Conservation (phyloP, 441 rosid genomes). For the Rhodomyrtus psidioides region DNA sequence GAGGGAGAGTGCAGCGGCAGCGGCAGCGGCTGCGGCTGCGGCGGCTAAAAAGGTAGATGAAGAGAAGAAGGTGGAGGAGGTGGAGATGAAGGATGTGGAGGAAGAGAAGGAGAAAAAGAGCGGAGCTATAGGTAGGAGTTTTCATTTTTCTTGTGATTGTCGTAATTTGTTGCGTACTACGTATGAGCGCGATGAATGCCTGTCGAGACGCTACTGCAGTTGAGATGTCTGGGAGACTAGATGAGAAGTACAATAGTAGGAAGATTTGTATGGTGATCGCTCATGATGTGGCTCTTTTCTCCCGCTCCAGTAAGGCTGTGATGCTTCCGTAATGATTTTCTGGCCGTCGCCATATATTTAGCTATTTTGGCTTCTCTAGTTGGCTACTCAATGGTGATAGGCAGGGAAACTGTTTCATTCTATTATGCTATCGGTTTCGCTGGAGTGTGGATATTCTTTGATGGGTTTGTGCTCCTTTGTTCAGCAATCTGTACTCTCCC, state of each 20-base stretch:
- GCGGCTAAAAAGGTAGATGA: background rate
- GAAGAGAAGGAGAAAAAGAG: background rate
- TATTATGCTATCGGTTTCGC: background rate
- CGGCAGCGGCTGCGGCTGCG: background rate
- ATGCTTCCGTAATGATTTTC: background rate
- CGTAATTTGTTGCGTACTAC: background rate
- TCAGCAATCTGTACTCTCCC: background rate
- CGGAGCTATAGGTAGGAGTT: background rate
- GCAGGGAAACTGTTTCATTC: background rate
- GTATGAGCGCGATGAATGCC: background rate
- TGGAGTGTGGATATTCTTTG: no score
- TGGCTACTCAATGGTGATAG: background rate
- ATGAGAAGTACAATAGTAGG: background rate
- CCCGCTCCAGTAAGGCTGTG: background rate
- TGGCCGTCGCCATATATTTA: background rate
- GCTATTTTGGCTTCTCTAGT: background rate
- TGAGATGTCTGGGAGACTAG: background rate
- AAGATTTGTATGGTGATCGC: background rate
- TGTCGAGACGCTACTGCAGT: background rate
- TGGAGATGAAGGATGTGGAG: constrained; percentile 5
- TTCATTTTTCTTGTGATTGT: background rate
- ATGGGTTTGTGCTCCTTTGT: background rate
- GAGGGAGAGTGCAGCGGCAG: constrained; percentile 11
- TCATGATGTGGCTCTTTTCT: background rate
- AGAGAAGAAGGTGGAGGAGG: background rate